Base-by-base conservation (phyloP, 1,139 yeast species). In the Yamadazyma diospyri region DNA sequence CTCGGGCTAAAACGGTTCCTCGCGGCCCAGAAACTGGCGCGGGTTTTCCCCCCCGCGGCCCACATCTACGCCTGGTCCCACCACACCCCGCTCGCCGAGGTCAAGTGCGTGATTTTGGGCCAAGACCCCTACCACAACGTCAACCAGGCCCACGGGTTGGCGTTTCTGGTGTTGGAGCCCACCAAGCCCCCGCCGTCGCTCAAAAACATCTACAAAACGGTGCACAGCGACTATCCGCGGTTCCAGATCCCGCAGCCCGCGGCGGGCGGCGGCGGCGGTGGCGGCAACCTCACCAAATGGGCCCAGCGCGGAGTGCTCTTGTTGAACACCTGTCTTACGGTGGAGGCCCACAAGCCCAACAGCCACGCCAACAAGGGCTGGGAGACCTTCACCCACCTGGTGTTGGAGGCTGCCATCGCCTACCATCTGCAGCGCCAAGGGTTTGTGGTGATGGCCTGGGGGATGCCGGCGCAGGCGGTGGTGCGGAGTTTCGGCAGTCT, bases 131-230 rank as follows among this genome's bases (percentile, higher is more conserved):
- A 92, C 53, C 98, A 94, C 56, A 88, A 88, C 52, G 60, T 59
- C 46, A 84, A 85, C 50, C 98, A 92, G 55, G 99, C 99, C 0
- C 98, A 92, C 51, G 99, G 99, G 0, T 64, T 92, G 18, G 97
- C 98, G 4, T 92, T 92, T 49, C 83, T 94, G 9, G 98, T 92
- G 2, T 69, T 78, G 32, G 82, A 85, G 21, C 95, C 95, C 3
- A 69, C 75, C 1, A 80, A 87, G 1, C 75, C 95, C 0, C 99
- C 99, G 2, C 98, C 99, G 1, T 87, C 97, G 2, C 65, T 92
- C 42, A 69, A 77, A 34, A 92, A 92, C 52, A 94, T 92, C 37
- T 94, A 82, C 65, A 92, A 88, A 52, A 81, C 87, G 10, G 59
- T 92, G 12, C 61, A 70, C 33, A 69, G 65, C 22, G 94, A 88